Conservation (phyloP, 75 land plant genomes). For the Adiantum capillusveneris region DNA sequence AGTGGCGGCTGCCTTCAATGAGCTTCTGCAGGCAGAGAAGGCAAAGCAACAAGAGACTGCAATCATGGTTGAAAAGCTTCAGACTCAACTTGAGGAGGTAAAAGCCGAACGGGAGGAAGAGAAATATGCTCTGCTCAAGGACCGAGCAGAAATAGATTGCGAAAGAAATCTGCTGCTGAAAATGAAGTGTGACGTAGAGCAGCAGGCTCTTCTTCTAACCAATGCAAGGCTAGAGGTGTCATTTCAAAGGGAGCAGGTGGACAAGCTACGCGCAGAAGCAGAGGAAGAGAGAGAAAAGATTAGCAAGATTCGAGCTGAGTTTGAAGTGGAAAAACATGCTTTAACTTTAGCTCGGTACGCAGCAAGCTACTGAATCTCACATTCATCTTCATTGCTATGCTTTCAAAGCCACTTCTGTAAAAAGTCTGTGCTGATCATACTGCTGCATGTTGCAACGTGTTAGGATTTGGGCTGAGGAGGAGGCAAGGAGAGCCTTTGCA, state of each 20-base stretch:
- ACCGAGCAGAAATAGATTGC: constrained; percentile 61
- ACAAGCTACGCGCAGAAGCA: constrained; percentile 50
- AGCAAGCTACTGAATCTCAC: no score
- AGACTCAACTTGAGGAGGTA: constrained; percentile 49
- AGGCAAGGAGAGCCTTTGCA: constrained; percentile 70
- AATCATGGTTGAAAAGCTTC: constrained; percentile 61
- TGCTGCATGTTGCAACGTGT: background rate
- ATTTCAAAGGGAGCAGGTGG: constrained; percentile 59
- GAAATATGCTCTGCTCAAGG: constrained; percentile 45
- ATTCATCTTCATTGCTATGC: no score
- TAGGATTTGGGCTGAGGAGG: constrained; percentile 95
- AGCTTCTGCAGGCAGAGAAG: constrained; percentile 54
- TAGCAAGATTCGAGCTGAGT: constrained; percentile 54
- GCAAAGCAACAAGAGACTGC: constrained; percentile 51
- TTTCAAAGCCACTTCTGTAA: no score
- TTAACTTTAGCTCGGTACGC: constrained; percentile 79
- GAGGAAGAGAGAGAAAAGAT: constrained; percentile 53
- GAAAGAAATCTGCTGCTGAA: constrained; percentile 62
- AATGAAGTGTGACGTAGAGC: constrained; percentile 61
- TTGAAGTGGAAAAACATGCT: constrained; percentile 84
- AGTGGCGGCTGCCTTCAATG: constrained; percentile 53
- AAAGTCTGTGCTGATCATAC: no score
- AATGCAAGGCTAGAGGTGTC: constrained; percentile 56
- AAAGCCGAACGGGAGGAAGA: constrained; percentile 63
- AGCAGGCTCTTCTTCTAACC: constrained; percentile 48